Evolutionary conservation across 2,329 filamentous ascomycete species (phyloP).

Genomic region (Beauveria asiatica): DNA sequence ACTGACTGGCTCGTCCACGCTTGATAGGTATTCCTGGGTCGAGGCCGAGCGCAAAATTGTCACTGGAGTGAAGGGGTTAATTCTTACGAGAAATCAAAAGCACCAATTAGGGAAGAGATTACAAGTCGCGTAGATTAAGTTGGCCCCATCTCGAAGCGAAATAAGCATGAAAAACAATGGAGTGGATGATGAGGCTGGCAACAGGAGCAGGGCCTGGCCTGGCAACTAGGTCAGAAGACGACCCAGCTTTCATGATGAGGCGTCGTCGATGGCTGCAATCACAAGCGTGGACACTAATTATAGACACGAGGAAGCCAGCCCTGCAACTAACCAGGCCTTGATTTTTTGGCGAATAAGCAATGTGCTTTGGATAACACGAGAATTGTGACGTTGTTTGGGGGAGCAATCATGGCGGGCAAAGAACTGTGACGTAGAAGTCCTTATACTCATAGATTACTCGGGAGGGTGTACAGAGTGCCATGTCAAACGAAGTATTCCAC

Average conservation of each 20-base stretch:
- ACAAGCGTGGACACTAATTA: background rate
- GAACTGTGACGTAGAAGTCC: background rate
- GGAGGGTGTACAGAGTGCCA: too few relatives aligned
- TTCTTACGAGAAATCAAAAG: too few relatives aligned
- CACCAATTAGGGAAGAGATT: too few relatives aligned
- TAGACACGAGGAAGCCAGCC: background rate
- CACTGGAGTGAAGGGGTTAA: too few relatives aligned
- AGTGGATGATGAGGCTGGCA: background rate
- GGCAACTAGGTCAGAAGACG: background rate
- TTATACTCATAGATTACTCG: too few relatives aligned
- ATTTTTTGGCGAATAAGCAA: background rate
- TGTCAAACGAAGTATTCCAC: background rate
- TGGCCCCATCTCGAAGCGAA: too few relatives aligned
- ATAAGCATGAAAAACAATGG: background rate
- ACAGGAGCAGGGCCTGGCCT: too few relatives aligned
- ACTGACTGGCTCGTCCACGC: background rate
- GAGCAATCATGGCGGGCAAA: background rate
- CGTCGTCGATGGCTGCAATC: background rate
- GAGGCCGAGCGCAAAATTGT: too few relatives aligned
- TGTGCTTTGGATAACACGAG: background rate
- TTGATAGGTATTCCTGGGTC: background rate
- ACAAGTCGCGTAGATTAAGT: too few relatives aligned
- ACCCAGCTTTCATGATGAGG: too few relatives aligned
- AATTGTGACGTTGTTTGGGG: background rate
- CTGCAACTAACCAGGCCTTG: background rate